Evolutionary conservation across 2,329 filamentous ascomycete species (phyloP), one percentile per base, ranked within the genome.

Genomic region (Trichoderma brevicompactum): DNA sequence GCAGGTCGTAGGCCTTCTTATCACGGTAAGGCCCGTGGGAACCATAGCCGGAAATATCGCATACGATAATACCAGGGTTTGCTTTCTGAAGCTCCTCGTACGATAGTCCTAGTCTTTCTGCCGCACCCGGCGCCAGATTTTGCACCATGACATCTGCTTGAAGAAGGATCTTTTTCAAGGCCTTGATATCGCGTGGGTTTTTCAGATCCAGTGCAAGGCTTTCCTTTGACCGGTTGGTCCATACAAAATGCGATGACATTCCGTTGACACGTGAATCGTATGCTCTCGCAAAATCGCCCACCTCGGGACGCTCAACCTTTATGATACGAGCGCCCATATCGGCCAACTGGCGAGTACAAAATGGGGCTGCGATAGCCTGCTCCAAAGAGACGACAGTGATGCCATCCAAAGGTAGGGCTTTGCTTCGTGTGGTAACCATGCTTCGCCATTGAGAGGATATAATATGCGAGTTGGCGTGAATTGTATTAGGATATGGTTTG

Each of bases 1-100:
- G 78, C 43, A 85, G 74, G 67, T 85, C 83, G 54, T 85, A 85
- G 0, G 83, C 83, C 68, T 85, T 85, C 74, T 84, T 85, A 50
- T 83, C 76, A 5, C 79, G 75, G 65, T 84, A 85, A 0, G 83
- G 83, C 0, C 83, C 83, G 23, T 81, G 76, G 8, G 78, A 75
- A 0, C 83, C 83, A 65, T 85, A 85, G 0, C 83, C 83, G 0
- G 82, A 84, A 50, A 85, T 84, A 56, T 84, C 80, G 64, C 82
- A 85, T 1, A 85, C 81, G n/a, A 85, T 82, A 8, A 85, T 70
- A 1, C 74, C 69, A 0, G 81, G 79, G 43, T 84, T 76, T 8
- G 77, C 71, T 1, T 73, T 70, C 60, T 78, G 76, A 3, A 85
- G 69, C 0, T 74, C 74, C 3, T 81, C 77, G 59, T 81, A 80